Evolutionary conservation across 2,329 filamentous ascomycete species (phyloP).

Genomic region (Lecanicillium sp.): DNA sequence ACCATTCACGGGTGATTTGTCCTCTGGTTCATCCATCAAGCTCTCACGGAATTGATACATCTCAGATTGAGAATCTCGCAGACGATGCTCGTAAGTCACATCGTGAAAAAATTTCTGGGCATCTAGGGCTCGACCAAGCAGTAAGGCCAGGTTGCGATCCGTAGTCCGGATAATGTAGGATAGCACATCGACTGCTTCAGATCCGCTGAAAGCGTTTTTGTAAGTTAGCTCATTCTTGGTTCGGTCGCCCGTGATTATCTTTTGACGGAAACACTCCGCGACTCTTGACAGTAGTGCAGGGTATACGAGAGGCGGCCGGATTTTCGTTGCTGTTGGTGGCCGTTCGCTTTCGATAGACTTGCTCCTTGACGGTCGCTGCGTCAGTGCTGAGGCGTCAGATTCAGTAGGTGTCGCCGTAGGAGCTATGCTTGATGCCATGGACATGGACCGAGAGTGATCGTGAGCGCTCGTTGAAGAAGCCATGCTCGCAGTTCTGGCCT

Average conservation of each 20-base stretch:
- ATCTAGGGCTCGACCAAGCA: constrained; percentile 85
- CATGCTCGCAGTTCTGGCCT: constrained; percentile 55
- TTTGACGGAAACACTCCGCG: constrained; percentile 82
- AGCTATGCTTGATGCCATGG: constrained; percentile 79
- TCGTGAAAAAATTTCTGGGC: constrained; percentile 99
- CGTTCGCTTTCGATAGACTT: constrained; percentile 47
- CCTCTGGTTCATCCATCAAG: constrained; percentile 73
- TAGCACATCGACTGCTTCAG: constrained; percentile 90
- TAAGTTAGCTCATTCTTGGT: constrained; percentile 97
- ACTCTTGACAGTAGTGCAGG: constrained; percentile 90
- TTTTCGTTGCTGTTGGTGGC: constrained; percentile 50
- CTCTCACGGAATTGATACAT: constrained; percentile 97
- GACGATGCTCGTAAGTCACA: constrained; percentile 91
- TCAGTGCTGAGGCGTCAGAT: constrained; percentile 38
- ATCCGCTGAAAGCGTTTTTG: constrained; percentile 92
- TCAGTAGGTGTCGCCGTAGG: constrained; percentile 61
- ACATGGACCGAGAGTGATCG: constrained; percentile 64
- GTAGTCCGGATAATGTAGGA: constrained; percentile 96
- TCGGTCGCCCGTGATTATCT: constrained; percentile 76
- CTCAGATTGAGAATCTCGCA: constrained; percentile 88
- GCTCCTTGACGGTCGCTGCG: constrained; percentile 49
- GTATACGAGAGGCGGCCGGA: constrained; percentile 77
- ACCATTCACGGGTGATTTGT: constrained; percentile 71
- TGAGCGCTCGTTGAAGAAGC: constrained; percentile 40
- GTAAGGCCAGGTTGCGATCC: constrained; percentile 84